These are phyloP conservation scores for Naganishia vishniacii DNA, from an alignment of 768 basidiomycete genomes.

Conservation along the genomic window DNA sequence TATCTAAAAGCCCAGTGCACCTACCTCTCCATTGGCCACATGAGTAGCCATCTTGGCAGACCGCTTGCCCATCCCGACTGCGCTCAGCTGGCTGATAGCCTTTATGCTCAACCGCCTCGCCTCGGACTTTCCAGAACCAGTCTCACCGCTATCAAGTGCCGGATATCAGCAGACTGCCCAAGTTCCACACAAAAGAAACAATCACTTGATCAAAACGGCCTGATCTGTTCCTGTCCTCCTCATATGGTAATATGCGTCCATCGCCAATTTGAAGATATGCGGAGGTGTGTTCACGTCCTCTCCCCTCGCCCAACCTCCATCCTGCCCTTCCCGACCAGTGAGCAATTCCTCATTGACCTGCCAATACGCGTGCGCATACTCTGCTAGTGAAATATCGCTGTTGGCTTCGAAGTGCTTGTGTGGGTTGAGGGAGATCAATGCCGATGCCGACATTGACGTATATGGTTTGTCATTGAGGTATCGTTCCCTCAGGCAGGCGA, in stretches of 20 bases:
- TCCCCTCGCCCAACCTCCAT: conserved; percentile 48
- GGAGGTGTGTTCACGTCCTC: conserved; percentile 63
- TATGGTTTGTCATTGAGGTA: conserved; percentile 46
- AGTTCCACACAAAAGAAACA: conserved; percentile 41
- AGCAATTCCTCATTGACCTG: conserved; percentile 53
- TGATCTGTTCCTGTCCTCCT: conserved; percentile 88
- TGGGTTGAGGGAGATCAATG: conserved; percentile 81
- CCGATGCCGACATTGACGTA: conserved; percentile 52
- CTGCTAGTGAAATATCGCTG: conserved; percentile 73
- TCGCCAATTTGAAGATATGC: conserved; percentile 85
- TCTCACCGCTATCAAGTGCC: conserved; percentile 66
- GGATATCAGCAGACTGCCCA: conserved; percentile 9
- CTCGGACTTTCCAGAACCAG: conserved; percentile 90
- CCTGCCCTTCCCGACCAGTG: conserved; percentile 31
- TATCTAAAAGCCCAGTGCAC: conserved; percentile 8
- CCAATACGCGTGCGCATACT: conserved; percentile 80
- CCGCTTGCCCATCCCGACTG: conserved; percentile 85
- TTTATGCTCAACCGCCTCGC: conserved; percentile 84
- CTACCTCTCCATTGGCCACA: conserved; percentile 74
- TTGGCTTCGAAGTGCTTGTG: conserved; percentile 82
- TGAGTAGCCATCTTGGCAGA: conserved; percentile 79
- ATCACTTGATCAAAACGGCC: conserved; percentile 74
- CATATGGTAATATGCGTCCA: conserved; percentile 95
- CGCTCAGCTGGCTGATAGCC: conserved; percentile 80
- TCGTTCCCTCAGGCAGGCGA: conserved; percentile 47